Evolutionary conservation across 2,329 filamentous ascomycete species (phyloP), one percentile per base, ranked within the genome.

Genomic region (Ophiobolus disseminans): DNA sequence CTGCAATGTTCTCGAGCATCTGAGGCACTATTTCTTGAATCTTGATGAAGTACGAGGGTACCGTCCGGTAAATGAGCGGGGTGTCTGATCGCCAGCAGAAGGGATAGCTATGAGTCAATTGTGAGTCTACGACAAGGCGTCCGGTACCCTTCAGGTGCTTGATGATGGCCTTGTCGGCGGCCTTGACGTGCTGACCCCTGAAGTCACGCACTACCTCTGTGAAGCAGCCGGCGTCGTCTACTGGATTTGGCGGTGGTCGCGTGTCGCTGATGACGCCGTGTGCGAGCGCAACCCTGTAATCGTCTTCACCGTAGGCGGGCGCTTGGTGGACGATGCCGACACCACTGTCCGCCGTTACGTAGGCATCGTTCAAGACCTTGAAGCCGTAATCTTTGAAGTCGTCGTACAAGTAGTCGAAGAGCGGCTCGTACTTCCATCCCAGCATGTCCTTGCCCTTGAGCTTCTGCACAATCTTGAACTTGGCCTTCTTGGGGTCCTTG

Each of bases 71-170:
- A 63, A 97, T 96, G 54, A 97, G 81, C 22, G 91, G 93, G 0
- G 90, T 97, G 69, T 97, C 93, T n/a, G 91, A 96, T 52, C 93
- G 86, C 77, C 89, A 91, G 74, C 93, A 97, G 83, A 93, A 93
- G 16, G 91, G 91, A 73, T 96, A 95, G 63, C 90, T 93, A 78
- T 97, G 93, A 68, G 83, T 90, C 54, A 96, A 83, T 73, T 95
- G 90, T 39, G 89, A 90, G 58, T 96, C 91, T 22, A 91, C 88
- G 26, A 96, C 81, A 41, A 97, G 71, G 44, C 91, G 85, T 11
- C 89, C 90, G 16, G 81, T 83, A 19, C 81, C 82, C 75, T 94
- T 95, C 23, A 97, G 79, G 63, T 92, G 78, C 76, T 96, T 95
- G 73, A 97, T 91, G 70, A 97, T 97, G 60, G 86, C 86, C 78